These are phyloP conservation scores for Ceratocystis cacaofunesta DNA, from an alignment of 2,329 filamentous ascomycete genomes.

Conservation along the genomic window DNA sequence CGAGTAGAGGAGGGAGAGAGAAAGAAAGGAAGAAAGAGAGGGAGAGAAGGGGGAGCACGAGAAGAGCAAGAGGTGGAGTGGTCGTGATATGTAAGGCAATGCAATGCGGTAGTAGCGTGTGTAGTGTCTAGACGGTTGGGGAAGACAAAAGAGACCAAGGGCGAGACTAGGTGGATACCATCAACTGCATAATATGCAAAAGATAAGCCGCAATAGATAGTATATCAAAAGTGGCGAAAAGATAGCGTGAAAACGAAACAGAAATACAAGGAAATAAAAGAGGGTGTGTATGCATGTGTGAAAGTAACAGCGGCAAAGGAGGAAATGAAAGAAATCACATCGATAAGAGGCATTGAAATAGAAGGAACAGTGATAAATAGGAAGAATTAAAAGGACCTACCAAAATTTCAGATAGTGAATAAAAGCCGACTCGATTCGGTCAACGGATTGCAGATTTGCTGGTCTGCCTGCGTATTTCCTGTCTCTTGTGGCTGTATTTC, in stretches of 20 bases:
- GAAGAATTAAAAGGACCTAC: background rate
- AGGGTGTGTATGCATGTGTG: background rate
- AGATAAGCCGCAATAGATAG: slow-evolving; percentile 2
- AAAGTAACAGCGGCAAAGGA: background rate
- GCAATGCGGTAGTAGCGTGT: background rate
- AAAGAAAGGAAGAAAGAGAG: background rate
- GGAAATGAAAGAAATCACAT: background rate
- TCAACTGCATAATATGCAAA: slow-evolving; percentile 3
- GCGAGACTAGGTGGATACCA: background rate
- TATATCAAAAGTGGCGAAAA: background rate
- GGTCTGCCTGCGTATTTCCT: background rate
- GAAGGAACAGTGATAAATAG: background rate
- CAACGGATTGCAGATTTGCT: background rate
- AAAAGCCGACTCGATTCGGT: background rate
- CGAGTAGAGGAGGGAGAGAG: background rate
- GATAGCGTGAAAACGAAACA: background rate
- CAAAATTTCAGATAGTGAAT: background rate
- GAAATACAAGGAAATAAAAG: background rate
- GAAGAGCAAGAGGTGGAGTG: background rate
- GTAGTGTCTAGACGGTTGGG: background rate
- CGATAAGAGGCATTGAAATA: slow-evolving; percentile 3
- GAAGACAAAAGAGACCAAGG: background rate
- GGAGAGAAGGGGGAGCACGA: background rate
- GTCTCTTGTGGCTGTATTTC: background rate
- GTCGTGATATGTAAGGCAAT: slow-evolving; percentile 1